Percentiles rank a stretch among this genome's conserved stretches.
phyloP scores from a whole-genome alignment of 164 flowering plant genomes.

The Hamamelis virginiana region DNA sequence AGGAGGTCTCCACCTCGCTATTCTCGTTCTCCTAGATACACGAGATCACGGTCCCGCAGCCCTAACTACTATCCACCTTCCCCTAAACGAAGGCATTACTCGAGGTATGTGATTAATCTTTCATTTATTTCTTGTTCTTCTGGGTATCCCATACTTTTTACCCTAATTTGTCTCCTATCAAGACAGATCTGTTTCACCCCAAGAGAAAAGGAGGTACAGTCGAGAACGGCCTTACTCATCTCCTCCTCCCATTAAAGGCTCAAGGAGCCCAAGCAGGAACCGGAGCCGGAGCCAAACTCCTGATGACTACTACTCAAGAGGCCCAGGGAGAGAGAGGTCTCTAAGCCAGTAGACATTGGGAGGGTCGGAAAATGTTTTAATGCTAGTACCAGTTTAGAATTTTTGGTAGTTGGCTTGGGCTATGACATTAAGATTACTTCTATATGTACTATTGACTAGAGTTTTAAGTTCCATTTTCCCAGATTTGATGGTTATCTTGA shows the following conservation, averaged over 20 bases:
- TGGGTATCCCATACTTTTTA: not conserved
- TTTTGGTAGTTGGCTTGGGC: not conserved
- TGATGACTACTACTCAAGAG: not conserved
- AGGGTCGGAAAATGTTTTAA: not conserved
- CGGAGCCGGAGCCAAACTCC: constrained; percentile 20
- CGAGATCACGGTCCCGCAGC: constrained; percentile 37
- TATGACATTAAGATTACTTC: not conserved
- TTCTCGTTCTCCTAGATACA: constrained; percentile 46
- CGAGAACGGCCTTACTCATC: constrained; percentile 41
- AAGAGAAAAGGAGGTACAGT: constrained; percentile 34
- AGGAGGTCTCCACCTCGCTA: constrained; percentile 39
- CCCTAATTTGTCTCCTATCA: not conserved
- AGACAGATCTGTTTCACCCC: constrained; percentile 57
- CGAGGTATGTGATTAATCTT: constrained; percentile 32
- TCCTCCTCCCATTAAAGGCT: constrained; percentile 31
- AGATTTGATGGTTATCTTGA: no score
- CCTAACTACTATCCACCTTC: constrained; percentile 47
- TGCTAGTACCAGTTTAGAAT: not conserved
- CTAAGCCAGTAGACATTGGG: not conserved
- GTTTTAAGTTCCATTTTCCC: no score
- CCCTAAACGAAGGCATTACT: constrained; percentile 38
- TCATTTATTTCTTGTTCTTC: not conserved
- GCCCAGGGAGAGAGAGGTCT: not conserved
- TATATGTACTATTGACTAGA: not conserved
- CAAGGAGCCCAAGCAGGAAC: constrained; percentile 35